phyloP scores from a whole-genome alignment of 805 yeast species.

The Starmera caribaea region DNA sequence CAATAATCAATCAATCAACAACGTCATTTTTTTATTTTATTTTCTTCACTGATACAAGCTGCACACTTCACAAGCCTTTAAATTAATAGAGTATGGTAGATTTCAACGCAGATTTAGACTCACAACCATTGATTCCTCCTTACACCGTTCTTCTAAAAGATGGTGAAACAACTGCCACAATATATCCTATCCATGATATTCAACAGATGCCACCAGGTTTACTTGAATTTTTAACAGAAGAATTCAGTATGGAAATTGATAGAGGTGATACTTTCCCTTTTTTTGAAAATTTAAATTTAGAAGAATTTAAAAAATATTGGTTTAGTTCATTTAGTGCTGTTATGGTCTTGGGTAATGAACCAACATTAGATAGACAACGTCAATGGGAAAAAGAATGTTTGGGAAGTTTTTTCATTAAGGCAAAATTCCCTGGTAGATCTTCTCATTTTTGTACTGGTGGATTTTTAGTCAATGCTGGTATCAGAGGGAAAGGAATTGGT shows the following conservation, averaged over 20 bases:
- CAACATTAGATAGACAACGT: conserved; percentile 36
- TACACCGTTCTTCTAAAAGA: conserved; percentile 76
- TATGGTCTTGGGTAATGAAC: conserved; percentile 69
- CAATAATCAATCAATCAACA: too few species aligned
- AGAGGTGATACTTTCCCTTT: conserved; percentile 84
- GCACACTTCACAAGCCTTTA: too few species aligned
- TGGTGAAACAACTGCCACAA: conserved; percentile 87
- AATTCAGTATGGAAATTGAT: conserved; percentile 86
- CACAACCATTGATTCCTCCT: conserved; percentile 32
- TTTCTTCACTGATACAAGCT: too few species aligned
- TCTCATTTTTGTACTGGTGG: conserved; percentile 89
- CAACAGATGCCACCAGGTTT: conserved; percentile 69
- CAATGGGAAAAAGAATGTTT: conserved; percentile 92
- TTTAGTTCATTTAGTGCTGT: conserved; percentile 77
- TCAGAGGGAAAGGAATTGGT: conserved; percentile 88
- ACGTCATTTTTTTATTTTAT: too few species aligned
- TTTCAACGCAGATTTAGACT: conserved; percentile 11
- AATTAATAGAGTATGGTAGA: not conserved
- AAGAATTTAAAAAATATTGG: conserved; percentile 80
- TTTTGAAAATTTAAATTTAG: conserved; percentile 67
- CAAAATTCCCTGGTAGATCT: conserved; percentile 88
- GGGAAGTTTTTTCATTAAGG: conserved; percentile 78
- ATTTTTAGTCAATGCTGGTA: conserved; percentile 86
- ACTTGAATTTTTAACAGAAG: conserved; percentile 76
- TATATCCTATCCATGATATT: conserved; percentile 70